A percentile compares a stretch with the other conserved stretches of the same genome.
These are phyloP conservation scores for Irpex rosettiformis DNA, from an alignment of 1,284 basidiomycete species.

Conservation along the genomic window DNA sequence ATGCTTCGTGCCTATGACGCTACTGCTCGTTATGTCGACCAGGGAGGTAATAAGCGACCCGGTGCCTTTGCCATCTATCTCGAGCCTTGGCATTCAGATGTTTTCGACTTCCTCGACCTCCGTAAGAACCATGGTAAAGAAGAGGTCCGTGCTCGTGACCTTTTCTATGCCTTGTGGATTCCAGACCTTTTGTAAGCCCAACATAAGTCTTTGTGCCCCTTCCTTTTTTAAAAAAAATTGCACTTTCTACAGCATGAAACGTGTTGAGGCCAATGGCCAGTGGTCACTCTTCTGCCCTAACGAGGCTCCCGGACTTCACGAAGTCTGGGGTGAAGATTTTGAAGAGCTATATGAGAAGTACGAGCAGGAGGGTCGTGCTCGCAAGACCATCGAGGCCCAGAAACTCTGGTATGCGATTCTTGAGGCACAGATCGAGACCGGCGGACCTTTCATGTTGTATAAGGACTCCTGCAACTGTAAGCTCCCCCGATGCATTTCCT, in stretches of 20 bases:
- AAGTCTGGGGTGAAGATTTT: slow-evolving; percentile 92
- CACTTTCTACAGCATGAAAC: slow-evolving; percentile 71
- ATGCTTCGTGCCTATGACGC: slow-evolving; percentile 99
- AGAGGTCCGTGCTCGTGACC: slow-evolving; percentile 93
- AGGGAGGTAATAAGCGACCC: slow-evolving; percentile 99
- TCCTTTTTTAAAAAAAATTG: slow-evolving; percentile 9
- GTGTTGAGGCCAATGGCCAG: slow-evolving; percentile 82
- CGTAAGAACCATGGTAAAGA: slow-evolving; percentile 99
- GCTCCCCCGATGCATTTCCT: slow-evolving; percentile 27
- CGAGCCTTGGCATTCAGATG: slow-evolving; percentile 97
- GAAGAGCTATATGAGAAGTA: slow-evolving; percentile 89
- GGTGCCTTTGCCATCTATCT: slow-evolving; percentile 98
- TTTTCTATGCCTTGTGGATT: slow-evolving; percentile 99
- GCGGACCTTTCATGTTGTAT: slow-evolving; percentile 98
- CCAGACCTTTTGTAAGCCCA: slow-evolving; percentile 87
- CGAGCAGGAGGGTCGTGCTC: slow-evolving; percentile 87
- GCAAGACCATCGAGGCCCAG: slow-evolving; percentile 90
- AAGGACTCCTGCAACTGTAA: slow-evolving; percentile 86
- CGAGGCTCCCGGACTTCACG: slow-evolving; percentile 89
- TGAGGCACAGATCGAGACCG: slow-evolving; percentile 98
- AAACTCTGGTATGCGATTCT: slow-evolving; percentile 99
- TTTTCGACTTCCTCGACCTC: slow-evolving; percentile 98
- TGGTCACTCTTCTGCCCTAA: slow-evolving; percentile 99
- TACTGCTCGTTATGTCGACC: slow-evolving; percentile 98
- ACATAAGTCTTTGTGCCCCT: neutral